Percentiles rank a stretch among this genome's conserved stretches.
Conservation (phyloP, 2,329 filamentous ascomycete species). For the Podosphaera fusca region DNA sequence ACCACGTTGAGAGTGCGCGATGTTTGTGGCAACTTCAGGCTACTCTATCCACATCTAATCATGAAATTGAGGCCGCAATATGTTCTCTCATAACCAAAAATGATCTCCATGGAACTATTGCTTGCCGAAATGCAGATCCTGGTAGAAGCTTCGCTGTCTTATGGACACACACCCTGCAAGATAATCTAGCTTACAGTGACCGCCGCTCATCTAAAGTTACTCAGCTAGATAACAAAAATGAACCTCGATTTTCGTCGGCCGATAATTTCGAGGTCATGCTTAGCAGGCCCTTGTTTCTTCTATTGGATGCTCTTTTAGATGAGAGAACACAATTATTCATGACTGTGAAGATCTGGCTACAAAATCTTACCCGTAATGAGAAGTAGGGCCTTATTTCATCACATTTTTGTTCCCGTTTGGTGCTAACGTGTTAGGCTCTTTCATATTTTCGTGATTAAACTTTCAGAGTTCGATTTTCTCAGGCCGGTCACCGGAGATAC, state of each 20-base stretch:
- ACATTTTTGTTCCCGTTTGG: not conserved
- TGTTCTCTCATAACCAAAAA: constrained; percentile 40
- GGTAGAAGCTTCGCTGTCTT: constrained; percentile 50
- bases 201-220: constrained; percentile 26
- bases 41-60: constrained; percentile 39
- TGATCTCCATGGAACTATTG: constrained; percentile 24
- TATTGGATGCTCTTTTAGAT: constrained; percentile 56
- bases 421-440: constrained; percentile 26
- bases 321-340: constrained; percentile 52
- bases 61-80: constrained; percentile 61
- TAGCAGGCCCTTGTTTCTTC: constrained; percentile 55
- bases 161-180: constrained; percentile 60
- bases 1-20: constrained; percentile 78
- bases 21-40: constrained; percentile 70
- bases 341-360: constrained; percentile 61
- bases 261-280: constrained; percentile 52
- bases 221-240: constrained; percentile 15
- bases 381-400: constrained; percentile 22
- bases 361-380: constrained; percentile 37
- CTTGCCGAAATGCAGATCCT: constrained; percentile 29
- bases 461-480: constrained; percentile 32
- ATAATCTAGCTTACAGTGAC: constrained; percentile 22
- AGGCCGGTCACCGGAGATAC: not conserved
- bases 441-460: constrained; percentile 33
- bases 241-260: constrained; percentile 26